Percentiles rank a stretch among this genome's conserved stretches.
Conservation (phyloP, 164 flowering plant species). For the Piper longum region DNA sequence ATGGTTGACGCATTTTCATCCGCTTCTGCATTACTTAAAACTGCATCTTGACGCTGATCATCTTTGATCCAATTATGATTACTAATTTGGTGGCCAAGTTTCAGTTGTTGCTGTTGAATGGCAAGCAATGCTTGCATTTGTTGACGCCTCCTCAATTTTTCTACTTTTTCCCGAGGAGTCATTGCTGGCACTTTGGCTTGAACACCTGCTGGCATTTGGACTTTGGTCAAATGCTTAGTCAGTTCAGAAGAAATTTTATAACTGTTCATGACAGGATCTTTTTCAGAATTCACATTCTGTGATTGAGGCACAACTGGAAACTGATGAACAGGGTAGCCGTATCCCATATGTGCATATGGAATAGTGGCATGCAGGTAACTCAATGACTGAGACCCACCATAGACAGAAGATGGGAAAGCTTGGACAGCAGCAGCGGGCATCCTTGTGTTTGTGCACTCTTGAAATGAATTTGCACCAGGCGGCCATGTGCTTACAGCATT, state of each 20-base stretch:
- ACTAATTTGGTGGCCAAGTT: conserved; percentile 30
- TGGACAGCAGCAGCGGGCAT: conserved; percentile 16
- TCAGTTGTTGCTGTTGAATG: conserved; percentile 69
- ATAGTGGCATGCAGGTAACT: conserved; percentile 23
- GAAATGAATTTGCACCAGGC: conserved; percentile 16
- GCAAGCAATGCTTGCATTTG: conserved; percentile 86
- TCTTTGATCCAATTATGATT: conserved; percentile 19
- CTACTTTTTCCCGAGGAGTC: conserved; percentile 89
- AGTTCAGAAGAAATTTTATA: conserved; percentile 23
- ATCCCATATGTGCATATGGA: conserved; percentile 17
- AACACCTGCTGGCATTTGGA: conserved; percentile 16
- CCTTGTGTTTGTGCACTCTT: conserved; percentile 24
- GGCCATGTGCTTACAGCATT: conserved; percentile 27
- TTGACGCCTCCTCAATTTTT: conserved; percentile 73
- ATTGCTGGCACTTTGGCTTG: conserved; percentile 26
- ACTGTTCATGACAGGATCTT: conserved; percentile 16
- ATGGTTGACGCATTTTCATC: conserved; percentile 23
- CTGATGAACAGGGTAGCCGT: conserved; percentile 24
- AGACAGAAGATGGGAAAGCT: conserved; percentile 24
- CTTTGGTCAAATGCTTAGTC: conserved; percentile 9
- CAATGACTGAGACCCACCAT: conserved; percentile 20
- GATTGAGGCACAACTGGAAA: conserved; percentile 20
- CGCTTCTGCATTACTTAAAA: conserved; percentile 19
- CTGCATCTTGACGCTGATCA: conserved; percentile 16
- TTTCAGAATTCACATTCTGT: conserved; percentile 18